Percentiles rank a stretch among this genome's conserved stretches.
Evolutionary conservation across 192 early-diverging fungal genomes (phyloP).

Genomic region (Coemansia reversa): DNA sequence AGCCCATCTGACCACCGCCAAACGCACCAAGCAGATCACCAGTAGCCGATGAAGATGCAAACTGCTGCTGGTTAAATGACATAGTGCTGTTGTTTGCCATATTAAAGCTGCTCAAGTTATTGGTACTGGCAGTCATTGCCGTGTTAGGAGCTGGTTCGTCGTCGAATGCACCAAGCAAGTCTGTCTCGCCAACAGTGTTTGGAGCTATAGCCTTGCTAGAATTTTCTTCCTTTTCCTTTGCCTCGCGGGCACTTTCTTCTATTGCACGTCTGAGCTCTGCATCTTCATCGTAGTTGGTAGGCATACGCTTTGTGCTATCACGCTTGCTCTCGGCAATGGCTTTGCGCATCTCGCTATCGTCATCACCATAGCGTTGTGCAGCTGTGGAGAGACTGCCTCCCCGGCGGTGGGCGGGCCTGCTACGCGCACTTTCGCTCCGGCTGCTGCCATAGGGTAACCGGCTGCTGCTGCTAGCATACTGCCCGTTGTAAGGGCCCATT

Average conservation of each 20-base stretch:
- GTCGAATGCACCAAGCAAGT: conserved; percentile 46
- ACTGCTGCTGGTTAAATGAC: conserved; percentile 37
- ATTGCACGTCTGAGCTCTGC: conserved; percentile 76
- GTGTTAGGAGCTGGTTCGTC: conserved; percentile 18
- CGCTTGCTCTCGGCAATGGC: conserved; percentile 85
- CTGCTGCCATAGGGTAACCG: conserved; percentile 23
- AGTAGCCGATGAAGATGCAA: conserved; percentile 23
- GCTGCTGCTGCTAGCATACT: conserved; percentile 44
- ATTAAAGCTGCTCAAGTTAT: conserved; percentile 22
- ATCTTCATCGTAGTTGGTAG: conserved; percentile 58
- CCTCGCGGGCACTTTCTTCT: conserved; percentile 79
- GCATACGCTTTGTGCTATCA: conserved; percentile 56
- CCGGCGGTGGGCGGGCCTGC: conserved; percentile 24
- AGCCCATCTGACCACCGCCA: conserved; percentile 21
- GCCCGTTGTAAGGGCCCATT: conserved; percentile 17
- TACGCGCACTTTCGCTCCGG: conserved; percentile 10
- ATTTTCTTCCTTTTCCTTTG: conserved; percentile 37
- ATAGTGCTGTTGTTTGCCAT: conserved; percentile 11
- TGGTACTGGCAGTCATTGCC: conserved; percentile 23
- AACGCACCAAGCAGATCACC: conserved; percentile 33
- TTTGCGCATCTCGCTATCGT: conserved; percentile 75
- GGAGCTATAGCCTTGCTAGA: conserved; percentile 3
- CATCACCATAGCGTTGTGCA: conserved; percentile 55
- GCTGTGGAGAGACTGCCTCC: conserved; percentile 27
- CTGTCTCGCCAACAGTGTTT: conserved; percentile 18